Percentiles rank a stretch among this genome's conserved stretches.
These are phyloP conservation scores for Arthrobotrys iridis DNA, from an alignment of 2,329 filamentous ascomycete species.

Conservation along the genomic window DNA sequence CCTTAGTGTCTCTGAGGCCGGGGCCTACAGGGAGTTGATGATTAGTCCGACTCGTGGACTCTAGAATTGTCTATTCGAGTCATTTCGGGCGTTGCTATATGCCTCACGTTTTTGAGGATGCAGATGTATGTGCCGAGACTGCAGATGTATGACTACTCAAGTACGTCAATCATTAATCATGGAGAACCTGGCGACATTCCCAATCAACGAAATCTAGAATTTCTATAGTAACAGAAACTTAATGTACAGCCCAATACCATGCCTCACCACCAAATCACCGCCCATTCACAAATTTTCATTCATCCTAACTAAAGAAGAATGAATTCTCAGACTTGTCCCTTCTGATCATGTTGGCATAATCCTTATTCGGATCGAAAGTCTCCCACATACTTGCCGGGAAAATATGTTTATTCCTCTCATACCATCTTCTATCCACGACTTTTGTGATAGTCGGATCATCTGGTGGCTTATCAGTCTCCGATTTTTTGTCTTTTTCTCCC, in stretches of 20 bases:
- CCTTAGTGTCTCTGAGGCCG: no score
- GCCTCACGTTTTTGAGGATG: no score
- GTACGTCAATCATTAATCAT: no score
- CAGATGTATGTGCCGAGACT: no score
- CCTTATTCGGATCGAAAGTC: constrained; percentile 88
- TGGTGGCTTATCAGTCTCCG: constrained; percentile 72
- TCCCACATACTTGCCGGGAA: constrained; percentile 96
- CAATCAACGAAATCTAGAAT: no score
- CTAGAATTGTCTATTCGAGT: no score
- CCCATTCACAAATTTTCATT: neutral
- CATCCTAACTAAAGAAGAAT: constrained; percentile 78
- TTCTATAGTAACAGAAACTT: neutral
- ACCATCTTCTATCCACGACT: constrained; percentile 95
- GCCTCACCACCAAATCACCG: neutral
- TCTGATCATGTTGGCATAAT: constrained; percentile 79
- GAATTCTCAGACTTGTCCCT: constrained; percentile 89
- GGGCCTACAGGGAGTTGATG: no score
- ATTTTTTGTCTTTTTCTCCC: constrained; percentile 63
- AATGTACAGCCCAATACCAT: neutral
- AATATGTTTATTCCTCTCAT: constrained; percentile 97
- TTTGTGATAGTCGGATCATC: constrained; percentile 87
- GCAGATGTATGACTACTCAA: no score
- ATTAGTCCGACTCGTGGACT: no score
- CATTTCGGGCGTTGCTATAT: no score
- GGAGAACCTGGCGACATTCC: no score